Conservation (phyloP, 495 filamentous ascomycete genomes). For the Trichoderma erinaceum region DNA sequence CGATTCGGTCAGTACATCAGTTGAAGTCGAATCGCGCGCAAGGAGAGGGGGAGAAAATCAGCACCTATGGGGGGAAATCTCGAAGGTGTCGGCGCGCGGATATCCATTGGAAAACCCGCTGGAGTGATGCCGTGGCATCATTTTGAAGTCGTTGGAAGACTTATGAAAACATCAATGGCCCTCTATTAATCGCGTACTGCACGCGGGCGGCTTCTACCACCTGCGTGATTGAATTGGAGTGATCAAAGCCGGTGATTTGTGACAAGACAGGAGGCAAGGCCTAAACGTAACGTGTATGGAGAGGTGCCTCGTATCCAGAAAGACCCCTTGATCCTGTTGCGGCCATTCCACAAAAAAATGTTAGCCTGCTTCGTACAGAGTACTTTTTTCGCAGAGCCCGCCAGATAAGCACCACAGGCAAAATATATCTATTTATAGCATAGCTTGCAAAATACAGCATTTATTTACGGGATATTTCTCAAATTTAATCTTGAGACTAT, state of each 20-base stretch:
- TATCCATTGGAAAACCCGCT: conserved; percentile 74
- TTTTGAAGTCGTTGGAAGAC: conserved; percentile 35
- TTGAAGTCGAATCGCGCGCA: neutral
- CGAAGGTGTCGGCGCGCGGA: conserved; percentile 65
- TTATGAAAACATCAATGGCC: conserved; percentile 3
- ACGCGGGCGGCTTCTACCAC: neutral
- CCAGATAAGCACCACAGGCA: too few relatives aligned
- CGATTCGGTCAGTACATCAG: conserved; percentile 15
- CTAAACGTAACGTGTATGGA: conserved; percentile 1
- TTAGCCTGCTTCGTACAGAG: neutral
- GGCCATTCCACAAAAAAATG: neutral
- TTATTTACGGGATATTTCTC: too few relatives aligned
- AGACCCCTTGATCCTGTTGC: neutral
- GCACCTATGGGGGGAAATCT: conserved; percentile 89
- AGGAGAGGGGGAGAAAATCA: conserved; percentile 72
- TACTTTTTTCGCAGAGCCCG: too few relatives aligned
- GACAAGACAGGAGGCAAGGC: neutral
- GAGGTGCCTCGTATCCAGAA: conserved; percentile 3
- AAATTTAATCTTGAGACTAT: too few relatives aligned
- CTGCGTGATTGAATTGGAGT: conserved; percentile 4
- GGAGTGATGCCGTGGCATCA: conserved; percentile 52
- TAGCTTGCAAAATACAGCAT: too few relatives aligned
- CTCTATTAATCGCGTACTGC: neutral
- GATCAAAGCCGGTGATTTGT: neutral
- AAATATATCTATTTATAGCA: too few relatives aligned